Evolutionary conservation across 352 stramenopile species (phyloP), one percentile per base, ranked within the genome.

Genomic region (Blastocystis sp.): DNA sequence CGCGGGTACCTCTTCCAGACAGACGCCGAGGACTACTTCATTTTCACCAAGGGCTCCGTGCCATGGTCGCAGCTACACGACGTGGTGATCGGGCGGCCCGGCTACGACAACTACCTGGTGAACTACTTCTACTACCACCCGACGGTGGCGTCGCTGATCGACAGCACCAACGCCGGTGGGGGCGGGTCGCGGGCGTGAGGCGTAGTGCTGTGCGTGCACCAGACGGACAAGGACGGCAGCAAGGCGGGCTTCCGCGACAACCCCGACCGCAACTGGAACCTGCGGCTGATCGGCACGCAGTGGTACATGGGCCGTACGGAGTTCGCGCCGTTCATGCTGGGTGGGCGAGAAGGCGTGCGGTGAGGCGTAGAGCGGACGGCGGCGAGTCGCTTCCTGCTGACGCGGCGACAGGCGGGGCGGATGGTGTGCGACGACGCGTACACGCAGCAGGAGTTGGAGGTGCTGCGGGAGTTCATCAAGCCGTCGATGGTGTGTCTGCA

Each of bases 21-120:
- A 1, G 74, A 89, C 67, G 74, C 77, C 2, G 62, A 89, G 76
- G 86, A 89, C 45, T 89, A 69, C 65, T 89, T 89, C 62, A 64
- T 89, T 56, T 74, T 89, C 60, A 79, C 70, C 19, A 74, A 74
- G 53, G 62, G 56, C 23, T 41, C 86, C 1, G 17, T 88, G 28
- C 21, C 61, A 1, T 88, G 64, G 74, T 40, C 23, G 11, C 23
- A 21, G 10, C 80, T 89, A 17, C 21, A 41, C 10, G 38, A 87
- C 66, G 66, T 89, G 41, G 76, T 89, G 11, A 78, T 88, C 28
- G 86, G 86, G 4, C 52, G 86, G 2, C 45, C 53, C 21, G 74
- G 53, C 1, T 89, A 89, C 61, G 86, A 89, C 65, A 89, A 89
- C 64, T 89, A 84, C 45, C 45, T 89, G 34, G 74, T 89, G 14